A percentile compares a stretch with the other conserved stretches of the same genome.
Conservation (phyloP, 371 early-diverging fungal species). For the Thermomucor indicae-seudaticae region DNA sequence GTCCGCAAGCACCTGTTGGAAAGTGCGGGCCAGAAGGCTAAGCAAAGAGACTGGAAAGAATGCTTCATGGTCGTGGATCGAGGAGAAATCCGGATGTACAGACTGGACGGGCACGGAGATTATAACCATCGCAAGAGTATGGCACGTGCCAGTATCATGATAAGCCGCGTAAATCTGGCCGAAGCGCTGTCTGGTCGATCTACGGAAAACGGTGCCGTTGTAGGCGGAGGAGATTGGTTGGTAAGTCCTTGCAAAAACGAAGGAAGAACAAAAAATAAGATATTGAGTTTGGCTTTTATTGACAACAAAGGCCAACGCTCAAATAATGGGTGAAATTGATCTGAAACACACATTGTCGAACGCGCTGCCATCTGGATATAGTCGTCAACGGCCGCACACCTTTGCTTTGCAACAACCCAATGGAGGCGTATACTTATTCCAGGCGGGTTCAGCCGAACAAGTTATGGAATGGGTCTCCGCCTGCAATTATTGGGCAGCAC, state of each 20-base stretch:
- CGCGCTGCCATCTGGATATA: constrained; percentile 82
- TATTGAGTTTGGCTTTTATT: neutral
- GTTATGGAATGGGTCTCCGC: constrained; percentile 81
- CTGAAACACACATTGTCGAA: constrained; percentile 82
- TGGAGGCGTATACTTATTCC: constrained; percentile 84
- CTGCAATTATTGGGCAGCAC: constrained; percentile 93
- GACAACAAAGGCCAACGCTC: constrained; percentile 22
- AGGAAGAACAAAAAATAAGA: neutral
- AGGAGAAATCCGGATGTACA: constrained; percentile 79
- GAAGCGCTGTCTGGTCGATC: constrained; percentile 1
- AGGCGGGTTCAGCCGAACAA: constrained; percentile 63
- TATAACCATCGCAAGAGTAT: constrained; percentile 13
- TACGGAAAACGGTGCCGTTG: neutral
- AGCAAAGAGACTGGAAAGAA: constrained; percentile 82
- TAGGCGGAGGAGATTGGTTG: constrained; percentile 27
- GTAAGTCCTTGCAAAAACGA: constrained; percentile 12
- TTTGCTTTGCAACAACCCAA: constrained; percentile 82
- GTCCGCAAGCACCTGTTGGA: constrained; percentile 84
- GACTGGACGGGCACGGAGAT: constrained; percentile 43
- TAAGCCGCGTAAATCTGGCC: constrained; percentile 10
- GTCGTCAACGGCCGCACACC: constrained; percentile 70
- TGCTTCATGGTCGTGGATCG: constrained; percentile 72
- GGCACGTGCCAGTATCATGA: constrained; percentile 14
- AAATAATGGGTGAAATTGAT: constrained; percentile 54
- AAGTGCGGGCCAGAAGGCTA: constrained; percentile 69